These are phyloP conservation scores for Trichoderma pleuroti DNA, from an alignment of 2,329 filamentous ascomycete genomes.

Conservation along the genomic window DNA sequence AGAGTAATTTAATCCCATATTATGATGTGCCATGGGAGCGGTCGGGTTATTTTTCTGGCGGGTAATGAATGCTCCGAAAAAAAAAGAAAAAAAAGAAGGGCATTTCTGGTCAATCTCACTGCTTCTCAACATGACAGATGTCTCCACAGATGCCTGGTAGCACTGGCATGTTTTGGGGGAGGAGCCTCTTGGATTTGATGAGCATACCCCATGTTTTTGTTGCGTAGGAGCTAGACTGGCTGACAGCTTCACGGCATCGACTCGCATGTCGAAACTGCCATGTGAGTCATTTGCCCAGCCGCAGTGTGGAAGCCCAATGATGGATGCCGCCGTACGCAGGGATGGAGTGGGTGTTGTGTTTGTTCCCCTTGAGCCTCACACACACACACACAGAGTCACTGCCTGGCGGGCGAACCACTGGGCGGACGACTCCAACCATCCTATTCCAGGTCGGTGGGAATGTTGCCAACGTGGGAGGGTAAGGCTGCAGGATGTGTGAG, in stretches of 20 bases:
- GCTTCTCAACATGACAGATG: background rate
- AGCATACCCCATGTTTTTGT: background rate
- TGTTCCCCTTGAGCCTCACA: background rate
- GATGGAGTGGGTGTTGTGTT: background rate
- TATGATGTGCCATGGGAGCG: background rate
- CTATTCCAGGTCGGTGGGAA: slow-evolving; percentile 8
- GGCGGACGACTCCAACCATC: background rate
- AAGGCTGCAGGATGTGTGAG: slow-evolving; percentile 19
- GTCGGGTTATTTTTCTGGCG: slow-evolving; percentile 5
- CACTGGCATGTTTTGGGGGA: background rate
- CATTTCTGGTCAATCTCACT: background rate
- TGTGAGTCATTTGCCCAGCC: slow-evolving; percentile 15
- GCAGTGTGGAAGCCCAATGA: background rate
- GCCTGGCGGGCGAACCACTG: background rate
- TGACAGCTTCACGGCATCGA: slow-evolving; percentile 3
- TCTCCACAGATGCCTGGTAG: background rate
- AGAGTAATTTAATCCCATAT: background rate
- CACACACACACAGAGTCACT: background rate
- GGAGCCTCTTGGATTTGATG: background rate
- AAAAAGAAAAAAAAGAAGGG: background rate
- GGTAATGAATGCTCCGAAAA: slow-evolving; percentile 2
- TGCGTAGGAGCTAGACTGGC: background rate
- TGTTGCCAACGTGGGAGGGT: background rate
- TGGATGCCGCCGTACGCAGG: background rate
- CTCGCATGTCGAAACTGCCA: slow-evolving; percentile 7